These are phyloP conservation scores for Suillus cothurnatus DNA, from an alignment of 768 basidiomycete species.

Conservation along the genomic window DNA sequence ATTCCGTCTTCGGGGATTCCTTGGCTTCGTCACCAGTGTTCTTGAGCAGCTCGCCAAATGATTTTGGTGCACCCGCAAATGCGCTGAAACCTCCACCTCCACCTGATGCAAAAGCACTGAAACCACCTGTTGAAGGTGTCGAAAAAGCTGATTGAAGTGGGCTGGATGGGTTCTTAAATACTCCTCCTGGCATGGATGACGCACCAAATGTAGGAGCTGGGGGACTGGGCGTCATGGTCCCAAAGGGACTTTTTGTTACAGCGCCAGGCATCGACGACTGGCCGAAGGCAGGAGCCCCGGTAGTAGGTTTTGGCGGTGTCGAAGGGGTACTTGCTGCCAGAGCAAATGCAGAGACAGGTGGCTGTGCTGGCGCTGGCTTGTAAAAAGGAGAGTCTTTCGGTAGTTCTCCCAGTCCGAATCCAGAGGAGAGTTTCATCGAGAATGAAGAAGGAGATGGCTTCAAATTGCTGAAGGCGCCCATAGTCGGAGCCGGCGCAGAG, in stretches of 20 bases:
- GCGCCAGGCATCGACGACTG: conserved; percentile 35
- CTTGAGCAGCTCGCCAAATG: conserved; percentile 67
- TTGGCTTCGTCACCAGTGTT: conserved; percentile 32
- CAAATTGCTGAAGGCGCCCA: conserved; percentile 44
- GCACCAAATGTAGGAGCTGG: conserved; percentile 40
- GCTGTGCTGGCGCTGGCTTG: conserved; percentile 37
- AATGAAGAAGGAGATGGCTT: conserved; percentile 37
- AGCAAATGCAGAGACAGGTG: conserved; percentile 43
- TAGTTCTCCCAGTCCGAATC: conserved; percentile 34
- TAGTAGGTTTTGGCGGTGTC: conserved; percentile 25
- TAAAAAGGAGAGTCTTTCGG: conserved; percentile 57
- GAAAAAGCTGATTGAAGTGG: conserved; percentile 15
- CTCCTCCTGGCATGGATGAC: conserved; percentile 32
- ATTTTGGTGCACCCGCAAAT: conserved; percentile 49
- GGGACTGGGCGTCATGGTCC: conserved; percentile 14
- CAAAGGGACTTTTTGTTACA: conserved; percentile 22
- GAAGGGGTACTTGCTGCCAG: conserved; percentile 21
- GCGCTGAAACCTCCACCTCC: conserved; percentile 51
- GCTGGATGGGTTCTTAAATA: conserved; percentile 19
- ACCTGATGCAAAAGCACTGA: conserved; percentile 30
- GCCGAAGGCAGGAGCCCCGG: conserved; percentile 40
- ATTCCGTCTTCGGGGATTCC: not conserved
- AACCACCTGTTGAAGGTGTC: conserved; percentile 22
- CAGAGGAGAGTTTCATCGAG: conserved; percentile 36
- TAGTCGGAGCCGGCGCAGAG: conserved; percentile 27